Evolutionary conservation across 2,329 filamentous ascomycete species (phyloP), one percentile per base, ranked within the genome.

Genomic region (Sarocladium oryzae): DNA sequence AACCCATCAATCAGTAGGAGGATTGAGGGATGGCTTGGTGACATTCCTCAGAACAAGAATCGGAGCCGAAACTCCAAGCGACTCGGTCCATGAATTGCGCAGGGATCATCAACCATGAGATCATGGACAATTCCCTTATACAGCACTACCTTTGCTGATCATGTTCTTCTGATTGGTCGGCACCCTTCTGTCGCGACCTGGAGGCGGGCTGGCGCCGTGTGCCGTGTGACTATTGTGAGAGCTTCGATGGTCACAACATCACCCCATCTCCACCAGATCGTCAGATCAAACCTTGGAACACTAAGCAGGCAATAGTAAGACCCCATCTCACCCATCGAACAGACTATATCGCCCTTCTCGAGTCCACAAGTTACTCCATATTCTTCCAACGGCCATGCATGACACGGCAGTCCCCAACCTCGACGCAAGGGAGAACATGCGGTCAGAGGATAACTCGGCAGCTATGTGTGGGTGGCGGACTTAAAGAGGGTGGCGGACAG

Each of bases 371-470:
- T 45, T n/a, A 7, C 26, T 18, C 43, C 28, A 30, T 15, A 11
- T 33, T 32, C 43, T 10, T 43, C 21, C 23, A 43, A 43, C 40
- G 40, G 40, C 40, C 5, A 9, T 43, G 40, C 40, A 43, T 43
- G 40, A 20, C 26, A n/a, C 28, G 43, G 24, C 43, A 30, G 28
- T 30, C 28, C n/a, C n/a, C 15, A 33, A 21, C 7, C 4, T 32
- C 26, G 24, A 30, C n/a, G 43, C 26, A 48, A 48, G 43, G 43
- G 43, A 48, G 43, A 26, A 48, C 28, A 48, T 48, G 43, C 43
- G 43, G 43, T 48, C 43, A 48, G 43, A 48, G 28, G 28, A 48
- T 21, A 8, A 21, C 15, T 48, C 28, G 26, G 43, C 43, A 48
- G 3, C 20, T 16, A n/a, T 21, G 4, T n/a, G 5, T 9, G 13